Conservation (phyloP, 2,329 filamentous ascomycete species). For the Verticillium klebahnii region DNA sequence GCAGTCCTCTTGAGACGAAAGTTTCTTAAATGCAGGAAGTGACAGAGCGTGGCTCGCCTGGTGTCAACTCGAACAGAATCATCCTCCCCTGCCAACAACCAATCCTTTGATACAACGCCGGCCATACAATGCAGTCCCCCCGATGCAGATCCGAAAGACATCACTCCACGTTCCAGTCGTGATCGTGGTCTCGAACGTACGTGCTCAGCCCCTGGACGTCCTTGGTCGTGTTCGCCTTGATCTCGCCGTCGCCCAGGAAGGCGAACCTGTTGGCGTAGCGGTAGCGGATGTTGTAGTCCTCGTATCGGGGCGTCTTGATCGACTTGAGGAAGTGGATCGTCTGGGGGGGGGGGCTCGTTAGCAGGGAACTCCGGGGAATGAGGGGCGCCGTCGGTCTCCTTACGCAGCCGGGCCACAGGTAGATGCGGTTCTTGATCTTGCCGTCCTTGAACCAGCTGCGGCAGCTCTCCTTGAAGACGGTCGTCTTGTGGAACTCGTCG, state of each 20-base stretch:
- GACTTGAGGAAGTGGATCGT: slow-evolving; percentile 31
- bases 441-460: slow-evolving; percentile 29
- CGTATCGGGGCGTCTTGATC: slow-evolving; percentile 27
- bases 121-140: neutral
- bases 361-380: neutral
- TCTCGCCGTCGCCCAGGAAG: slow-evolving; percentile 35
- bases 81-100: neutral
- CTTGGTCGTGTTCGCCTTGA: slow-evolving; percentile 34
- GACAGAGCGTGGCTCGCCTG: neutral
- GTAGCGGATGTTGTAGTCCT: slow-evolving; percentile 26
- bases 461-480: slow-evolving; percentile 27
- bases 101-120: neutral
- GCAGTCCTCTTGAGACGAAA: too few species aligned
- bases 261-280: slow-evolving; percentile 30
- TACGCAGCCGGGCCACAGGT: slow-evolving; percentile 27
- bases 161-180: slow-evolving; percentile 39
- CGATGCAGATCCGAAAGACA: neutral
- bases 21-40: too few species aligned
- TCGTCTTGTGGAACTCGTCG: slow-evolving; percentile 25
- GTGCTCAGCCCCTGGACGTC: slow-evolving; percentile 35
- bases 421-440: slow-evolving; percentile 26
- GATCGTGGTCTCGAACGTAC: slow-evolving; percentile 37
- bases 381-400: slow-evolving; percentile 5
- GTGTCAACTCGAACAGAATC: neutral
- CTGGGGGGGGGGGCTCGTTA: slow-evolving; percentile 8